These are phyloP conservation scores for Chlamydomonas sp. DNA, from an alignment of 139 green algal genomes.

Conservation along the genomic window DNA sequence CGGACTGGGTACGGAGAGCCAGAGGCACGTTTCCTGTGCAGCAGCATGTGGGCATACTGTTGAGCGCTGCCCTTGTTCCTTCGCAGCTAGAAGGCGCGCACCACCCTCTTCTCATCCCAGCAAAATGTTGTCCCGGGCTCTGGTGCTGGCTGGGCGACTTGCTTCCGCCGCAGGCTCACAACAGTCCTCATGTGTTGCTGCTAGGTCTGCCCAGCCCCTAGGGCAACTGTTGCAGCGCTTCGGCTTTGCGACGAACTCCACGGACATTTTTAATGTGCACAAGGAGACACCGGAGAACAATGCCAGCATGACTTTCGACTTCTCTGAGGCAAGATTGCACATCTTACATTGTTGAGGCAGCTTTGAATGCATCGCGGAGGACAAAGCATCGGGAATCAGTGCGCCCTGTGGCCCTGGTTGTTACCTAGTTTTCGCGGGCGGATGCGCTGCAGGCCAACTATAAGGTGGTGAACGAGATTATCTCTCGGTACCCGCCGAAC, in stretches of 20 bases:
- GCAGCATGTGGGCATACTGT: no score
- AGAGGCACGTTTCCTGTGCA: no score
- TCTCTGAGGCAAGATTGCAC: slow-evolving; percentile 63
- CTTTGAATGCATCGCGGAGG: not conserved
- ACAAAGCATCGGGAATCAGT: no score
- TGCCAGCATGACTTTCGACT: slow-evolving; percentile 83
- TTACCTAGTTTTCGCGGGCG: no score
- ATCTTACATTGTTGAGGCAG: not conserved
- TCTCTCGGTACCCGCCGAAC: slow-evolving; percentile 92
- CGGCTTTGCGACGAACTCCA: slow-evolving; percentile 88
- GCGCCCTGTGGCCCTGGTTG: no score
- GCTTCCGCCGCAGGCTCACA: slow-evolving; percentile 2
- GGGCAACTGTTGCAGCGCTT: slow-evolving; percentile 10
- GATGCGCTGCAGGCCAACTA: slow-evolving; percentile 40
- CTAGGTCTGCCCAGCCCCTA: slow-evolving; percentile 16
- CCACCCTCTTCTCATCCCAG: no score
- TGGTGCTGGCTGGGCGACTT: slow-evolving; percentile 28
- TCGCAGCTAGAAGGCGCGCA: no score
- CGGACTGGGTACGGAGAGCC: no score
- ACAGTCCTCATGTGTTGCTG: not conserved
- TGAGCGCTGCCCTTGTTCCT: no score
- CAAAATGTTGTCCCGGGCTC: slow-evolving; percentile 33
- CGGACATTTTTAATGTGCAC: slow-evolving; percentile 92
- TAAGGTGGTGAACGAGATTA: slow-evolving; percentile 77
- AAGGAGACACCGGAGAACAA: slow-evolving; percentile 85